These are phyloP conservation scores for Colletotrichum camelliae DNA, from an alignment of 2,329 filamentous ascomycete genomes.

Conservation along the genomic window DNA sequence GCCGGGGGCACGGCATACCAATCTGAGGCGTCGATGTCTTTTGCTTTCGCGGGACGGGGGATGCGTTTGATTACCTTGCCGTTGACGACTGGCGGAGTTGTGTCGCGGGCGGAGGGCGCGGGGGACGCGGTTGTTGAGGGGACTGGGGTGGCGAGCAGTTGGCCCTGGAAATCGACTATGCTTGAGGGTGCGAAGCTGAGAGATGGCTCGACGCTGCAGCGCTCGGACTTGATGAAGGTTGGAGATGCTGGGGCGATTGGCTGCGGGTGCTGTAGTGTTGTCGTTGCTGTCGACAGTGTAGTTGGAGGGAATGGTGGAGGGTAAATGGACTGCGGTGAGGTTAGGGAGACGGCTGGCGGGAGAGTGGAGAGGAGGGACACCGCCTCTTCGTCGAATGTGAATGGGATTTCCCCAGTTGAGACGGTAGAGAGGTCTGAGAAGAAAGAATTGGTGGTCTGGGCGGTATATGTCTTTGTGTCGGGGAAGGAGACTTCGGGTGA, in stretches of 20 bases:
- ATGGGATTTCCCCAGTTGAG: not conserved
- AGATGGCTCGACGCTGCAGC: not conserved
- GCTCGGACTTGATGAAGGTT: not conserved
- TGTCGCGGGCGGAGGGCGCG: not conserved
- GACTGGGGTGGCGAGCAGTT: not conserved
- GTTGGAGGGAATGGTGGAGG: not conserved
- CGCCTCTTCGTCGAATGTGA: not conserved
- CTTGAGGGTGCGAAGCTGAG: not conserved
- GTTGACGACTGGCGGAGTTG: constrained; percentile 2
- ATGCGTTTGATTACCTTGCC: constrained; percentile 19
- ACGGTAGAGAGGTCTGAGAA: not conserved
- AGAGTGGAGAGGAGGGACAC: not conserved
- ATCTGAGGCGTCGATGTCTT: constrained; percentile 12
- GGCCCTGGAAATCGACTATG: not conserved
- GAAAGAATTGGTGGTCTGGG: not conserved
- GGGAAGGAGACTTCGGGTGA: not conserved
- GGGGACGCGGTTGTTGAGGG: not conserved
- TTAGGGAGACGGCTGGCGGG: not conserved
- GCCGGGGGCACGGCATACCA: constrained; percentile 9
- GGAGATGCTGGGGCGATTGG: not conserved
- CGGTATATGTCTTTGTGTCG: not conserved
- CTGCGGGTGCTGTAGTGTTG: not conserved
- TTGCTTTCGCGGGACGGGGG: constrained; percentile 13
- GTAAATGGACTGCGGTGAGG: not conserved
- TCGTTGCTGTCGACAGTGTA: not conserved